Evolutionary conservation across 1,284 basidiomycete species (phyloP), one percentile per base, ranked within the genome.

Genomic region (Trametes sp.): DNA sequence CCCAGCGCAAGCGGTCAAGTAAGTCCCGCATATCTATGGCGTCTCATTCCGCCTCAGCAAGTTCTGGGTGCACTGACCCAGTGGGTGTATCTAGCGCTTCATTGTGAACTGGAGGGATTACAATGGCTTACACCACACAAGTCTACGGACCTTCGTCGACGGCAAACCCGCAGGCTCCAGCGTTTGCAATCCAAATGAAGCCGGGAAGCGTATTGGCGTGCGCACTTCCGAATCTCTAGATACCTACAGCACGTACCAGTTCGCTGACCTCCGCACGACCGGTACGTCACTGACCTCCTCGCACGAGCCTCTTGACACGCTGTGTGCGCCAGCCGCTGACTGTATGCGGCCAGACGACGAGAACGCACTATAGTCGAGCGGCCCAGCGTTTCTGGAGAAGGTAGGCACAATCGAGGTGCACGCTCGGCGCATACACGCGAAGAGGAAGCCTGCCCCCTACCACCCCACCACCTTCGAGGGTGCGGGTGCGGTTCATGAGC

Each of bases 401-500:
- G 33, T 68, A 0, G 66, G 66, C 41, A 53, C 57, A 23, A 65
- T 68, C n/a, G 58, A 62, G 14, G 59, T 65, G 8, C 38, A 29
- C 21, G 51, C 59, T n/a, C 23, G 59, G 29, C 59, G 65, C 56
- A 63, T 54, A 2, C 52, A 44, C 19, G 21, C 24, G 28, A 2
- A 23, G 9, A n/a, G 0, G 4, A 3, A 49, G 35, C 4, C 49
- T 50, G 1, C 41, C 23, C 14, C 53, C 46, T 52, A 51, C 59
- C 14, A 31, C 38, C 54, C 49, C 35, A 21, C 24, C 16, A 23
- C 9, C 5, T 64, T 58, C 51, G 42, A 23, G 1, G 57, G 45
- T 28, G 59, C 64, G 2, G 66, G 57, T 16, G 49, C 62, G 10
- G 61, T 72, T 16, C 67, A 72, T 33, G 71, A 72, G 53, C 65